phyloP scores from a whole-genome alignment of 129 eudicot genomes.

The Calendula officinalis region DNA sequence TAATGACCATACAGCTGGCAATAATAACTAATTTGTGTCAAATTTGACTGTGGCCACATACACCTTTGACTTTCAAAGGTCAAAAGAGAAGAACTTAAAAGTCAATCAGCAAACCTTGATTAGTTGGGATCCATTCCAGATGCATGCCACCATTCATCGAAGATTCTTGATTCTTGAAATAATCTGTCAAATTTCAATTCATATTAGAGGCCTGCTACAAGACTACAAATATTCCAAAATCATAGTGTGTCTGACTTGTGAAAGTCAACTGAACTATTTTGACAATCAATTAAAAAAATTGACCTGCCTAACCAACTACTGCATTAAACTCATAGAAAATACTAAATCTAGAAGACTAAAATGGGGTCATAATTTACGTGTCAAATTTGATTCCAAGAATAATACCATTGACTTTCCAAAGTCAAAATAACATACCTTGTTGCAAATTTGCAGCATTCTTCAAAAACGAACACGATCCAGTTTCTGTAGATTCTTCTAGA shows the following conservation, averaged over 20 bases:
- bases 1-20: constrained; percentile 1
- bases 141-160: constrained; percentile 7
- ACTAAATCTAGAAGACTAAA: background rate
- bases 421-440: constrained; percentile 24
- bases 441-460: constrained; percentile 12
- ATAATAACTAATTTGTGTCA: background rate
- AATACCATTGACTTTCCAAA: background rate
- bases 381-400: background rate
- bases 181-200: constrained; percentile 11
- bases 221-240: background rate
- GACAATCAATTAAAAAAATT: background rate
- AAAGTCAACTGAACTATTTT: constrained; percentile 14
- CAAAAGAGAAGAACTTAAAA: constrained; percentile 1
- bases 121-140: constrained; percentile 17
- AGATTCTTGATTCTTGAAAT: constrained; percentile 11
- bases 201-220: constrained; percentile 18
- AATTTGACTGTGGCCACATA: constrained; percentile 8
- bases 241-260: constrained; percentile 5
- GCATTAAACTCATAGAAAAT: background rate
- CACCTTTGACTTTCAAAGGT: constrained; percentile 8
- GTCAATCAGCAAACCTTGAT: constrained; percentile 41
- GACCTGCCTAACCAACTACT: constrained; percentile 4
- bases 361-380: background rate
- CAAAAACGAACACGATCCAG: constrained; percentile 14
- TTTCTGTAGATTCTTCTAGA: constrained; percentile 41